Evolutionary conservation across 805 yeast genomes (phyloP).

Genomic region (Monosporozyma servazzii): DNA sequence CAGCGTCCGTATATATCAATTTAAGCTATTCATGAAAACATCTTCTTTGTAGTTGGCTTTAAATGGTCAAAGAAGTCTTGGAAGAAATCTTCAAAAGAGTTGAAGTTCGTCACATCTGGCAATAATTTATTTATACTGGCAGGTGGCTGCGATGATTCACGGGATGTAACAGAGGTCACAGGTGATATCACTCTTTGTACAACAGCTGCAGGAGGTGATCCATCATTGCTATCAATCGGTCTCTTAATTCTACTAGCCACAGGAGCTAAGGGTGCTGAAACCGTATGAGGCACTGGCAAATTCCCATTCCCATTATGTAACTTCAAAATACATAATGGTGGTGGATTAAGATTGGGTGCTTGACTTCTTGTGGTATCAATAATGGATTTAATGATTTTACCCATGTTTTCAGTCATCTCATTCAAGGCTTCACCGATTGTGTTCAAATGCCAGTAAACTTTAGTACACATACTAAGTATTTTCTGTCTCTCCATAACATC

Average conservation of each 20-base stretch:
- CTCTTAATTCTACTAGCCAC: not conserved
- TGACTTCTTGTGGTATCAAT: constrained; percentile 36
- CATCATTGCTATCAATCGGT: not conserved
- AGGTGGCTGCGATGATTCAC: not conserved
- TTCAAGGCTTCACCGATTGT: constrained; percentile 47
- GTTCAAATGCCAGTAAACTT: constrained; percentile 50
- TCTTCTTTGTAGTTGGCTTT: constrained; percentile 28
- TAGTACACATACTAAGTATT: constrained; percentile 40
- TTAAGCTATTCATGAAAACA: constrained; percentile 13
- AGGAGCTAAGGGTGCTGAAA: not conserved
- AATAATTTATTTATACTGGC: constrained; percentile 8
- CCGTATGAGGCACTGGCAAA: not conserved
- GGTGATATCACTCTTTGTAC: not conserved
- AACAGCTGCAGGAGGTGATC: not conserved
- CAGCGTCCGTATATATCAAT: no score
- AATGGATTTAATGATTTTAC: constrained; percentile 42
- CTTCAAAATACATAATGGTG: constrained; percentile 3
- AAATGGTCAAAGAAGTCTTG: constrained; percentile 36
- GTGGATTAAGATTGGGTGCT: constrained; percentile 9
- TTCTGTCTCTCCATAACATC: constrained; percentile 33
- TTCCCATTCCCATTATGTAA: not conserved
- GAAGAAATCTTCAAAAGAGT: constrained; percentile 49
- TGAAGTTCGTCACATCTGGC: constrained; percentile 42
- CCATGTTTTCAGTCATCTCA: constrained; percentile 53
- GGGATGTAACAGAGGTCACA: not conserved